Base-by-base conservation (phyloP, 768 basidiomycete genomes). In the Russula vinacea region DNA sequence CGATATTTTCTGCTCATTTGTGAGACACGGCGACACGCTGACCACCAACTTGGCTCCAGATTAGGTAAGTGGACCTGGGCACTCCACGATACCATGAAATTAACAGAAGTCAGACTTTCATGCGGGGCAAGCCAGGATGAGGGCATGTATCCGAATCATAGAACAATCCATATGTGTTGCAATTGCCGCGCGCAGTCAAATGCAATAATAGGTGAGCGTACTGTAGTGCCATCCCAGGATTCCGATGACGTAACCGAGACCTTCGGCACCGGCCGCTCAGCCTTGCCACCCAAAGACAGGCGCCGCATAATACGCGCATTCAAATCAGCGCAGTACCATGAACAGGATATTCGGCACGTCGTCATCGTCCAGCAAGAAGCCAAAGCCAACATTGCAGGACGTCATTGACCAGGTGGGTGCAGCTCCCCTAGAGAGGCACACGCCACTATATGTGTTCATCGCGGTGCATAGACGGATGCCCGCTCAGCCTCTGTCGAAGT, bases 401-500 rank as follows among this genome's bases (percentile, higher is more conserved):
- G 96, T 96, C n/a, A 97, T 99, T 73, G 77, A 84, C 57, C 87
- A 93, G 65, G 90, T 92, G 70, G 74, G 86, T 47, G n/a, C n/a
- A 22, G 13, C 78, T 26, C 14, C 5, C 40, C 57, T 33, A 37
- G 17, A 52, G 54, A 35, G 56, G 32, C 24, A 24, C 47, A 8
- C 52, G 19, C 55, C 32, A 32, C 2, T 26, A 22, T 47, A n/a
- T 22, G 8, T 26, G 60, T 62, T 57, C 22, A 62, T 57, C 45
- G 62, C 29, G 2, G 52, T 33, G 44, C 54, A 37, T 56, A 97
- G 94, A 97, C 94, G 73, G 95, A 98, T 74, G 75, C 83, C 0
- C 86, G 95, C 58, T 82, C 92, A 74, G 86, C 87, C 32, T 86
- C 90, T 14, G 90, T 97, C 67, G 94, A 99, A 74, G 95, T 98